Evolutionary conservation across 2,329 filamentous ascomycete species (phyloP).

Genomic region (Hypoxylon sp.): DNA sequence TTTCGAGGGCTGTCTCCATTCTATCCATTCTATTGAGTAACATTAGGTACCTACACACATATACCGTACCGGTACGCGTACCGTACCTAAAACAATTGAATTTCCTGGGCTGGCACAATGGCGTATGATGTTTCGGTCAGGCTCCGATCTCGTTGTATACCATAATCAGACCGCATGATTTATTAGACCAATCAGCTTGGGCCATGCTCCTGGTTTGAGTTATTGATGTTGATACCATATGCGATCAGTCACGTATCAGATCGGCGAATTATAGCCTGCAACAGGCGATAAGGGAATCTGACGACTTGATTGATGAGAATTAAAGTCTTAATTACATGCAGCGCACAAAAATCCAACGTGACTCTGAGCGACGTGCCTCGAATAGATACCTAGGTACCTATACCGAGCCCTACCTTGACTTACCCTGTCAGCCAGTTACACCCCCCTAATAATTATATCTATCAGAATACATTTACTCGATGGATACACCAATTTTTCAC

Average conservation of each 20-base stretch:
- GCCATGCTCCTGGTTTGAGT: conserved; percentile 39
- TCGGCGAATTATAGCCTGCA: conserved; percentile 39
- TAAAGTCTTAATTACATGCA: conserved; percentile 30
- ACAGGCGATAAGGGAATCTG: conserved; percentile 43
- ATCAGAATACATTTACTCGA: background rate
- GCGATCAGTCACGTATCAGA: conserved; percentile 46
- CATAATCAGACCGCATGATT: conserved; percentile 43
- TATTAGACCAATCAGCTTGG: conserved; percentile 34
- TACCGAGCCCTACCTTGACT: background rate
- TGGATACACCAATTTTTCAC: conserved; percentile 26
- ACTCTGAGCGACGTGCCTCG: conserved; percentile 19
- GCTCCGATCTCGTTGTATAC: conserved; percentile 45
- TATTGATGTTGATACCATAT: conserved; percentile 32
- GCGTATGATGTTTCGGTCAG: conserved; percentile 39
- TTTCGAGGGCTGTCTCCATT: conserved; percentile 33
- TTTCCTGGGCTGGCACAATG: conserved; percentile 7
- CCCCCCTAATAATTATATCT: background rate
- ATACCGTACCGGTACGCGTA: background rate
- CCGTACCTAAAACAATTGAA: conserved; percentile 12
- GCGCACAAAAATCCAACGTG: conserved; percentile 32
- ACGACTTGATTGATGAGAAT: conserved; percentile 30
- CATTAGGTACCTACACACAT: conserved; percentile 15
- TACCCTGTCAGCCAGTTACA: background rate
- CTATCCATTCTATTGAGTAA: conserved; percentile 13
- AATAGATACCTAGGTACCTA: background rate